Base-by-base conservation (phyloP, 2,329 filamentous ascomycete genomes). In the Iodosphaeria phyllophila region DNA sequence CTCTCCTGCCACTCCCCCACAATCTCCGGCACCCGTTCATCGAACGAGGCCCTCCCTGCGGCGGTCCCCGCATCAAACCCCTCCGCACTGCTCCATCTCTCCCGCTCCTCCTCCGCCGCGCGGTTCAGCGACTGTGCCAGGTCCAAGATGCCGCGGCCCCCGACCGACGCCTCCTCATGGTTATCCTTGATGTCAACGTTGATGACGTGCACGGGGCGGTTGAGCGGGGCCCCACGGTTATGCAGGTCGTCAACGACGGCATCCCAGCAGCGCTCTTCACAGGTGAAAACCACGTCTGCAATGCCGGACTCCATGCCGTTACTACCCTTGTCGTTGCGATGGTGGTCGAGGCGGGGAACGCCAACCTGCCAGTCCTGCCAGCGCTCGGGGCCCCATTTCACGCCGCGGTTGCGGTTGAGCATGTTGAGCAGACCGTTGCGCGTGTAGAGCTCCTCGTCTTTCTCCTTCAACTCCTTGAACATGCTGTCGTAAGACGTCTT, bases 101-200 rank as follows among this genome's bases (percentile, higher is more conserved):
- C 66, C 29, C 82, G 61, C 50, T 93, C 86, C 44, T 84, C 72
- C 15, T 52, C 59, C 1, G 89, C 89, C 1, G 71, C 78, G 11
- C 68, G 64, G 43, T 95, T 95, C 30, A 98, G 54, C 16, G 70
- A 71, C 41, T 86, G 69, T 1, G 89, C 89, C 18, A 98, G 60
- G 42, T 98, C 89, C 18, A 95, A 60, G 30, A 98, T 98, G 22
- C 80, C 89, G 36, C 75, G 71, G 2, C 89, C 89, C 7, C 89
- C 89, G 3, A 93, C 66, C 13, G 86, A 61, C 1, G 89, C 89
- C 50, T 98, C 89, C 47, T 98, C 86, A 43, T 95, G 89, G 43
- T 95, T 98, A 52, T 98, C 89, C 48, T 78, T 86, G 43, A 98
- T 98, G 46, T 98, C 89, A 27, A 98, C 76, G 40, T 98, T 98